These are phyloP conservation scores for Rhodosporidiobolus sp. DNA, from an alignment of 768 basidiomycete species.

Conservation along the genomic window DNA sequence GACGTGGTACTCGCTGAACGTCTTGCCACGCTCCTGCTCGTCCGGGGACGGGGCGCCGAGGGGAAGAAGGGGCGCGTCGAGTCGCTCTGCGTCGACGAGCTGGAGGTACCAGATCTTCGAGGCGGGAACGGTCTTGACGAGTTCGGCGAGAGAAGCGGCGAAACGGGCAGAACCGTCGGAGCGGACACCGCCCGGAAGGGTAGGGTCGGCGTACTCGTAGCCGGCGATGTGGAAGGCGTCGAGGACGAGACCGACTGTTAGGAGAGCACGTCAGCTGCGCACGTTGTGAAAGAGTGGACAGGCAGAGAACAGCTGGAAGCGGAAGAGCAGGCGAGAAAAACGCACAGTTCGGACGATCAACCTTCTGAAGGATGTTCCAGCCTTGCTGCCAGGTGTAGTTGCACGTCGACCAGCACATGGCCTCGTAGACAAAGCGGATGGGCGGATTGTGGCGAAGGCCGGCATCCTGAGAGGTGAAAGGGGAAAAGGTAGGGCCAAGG, in stretches of 20 bases:
- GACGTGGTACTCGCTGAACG: constrained; percentile 22
- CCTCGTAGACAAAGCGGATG: constrained; percentile 29
- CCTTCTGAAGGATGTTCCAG: constrained; percentile 4
- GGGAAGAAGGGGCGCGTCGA: constrained; percentile 11
- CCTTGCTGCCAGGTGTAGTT: constrained; percentile 12
- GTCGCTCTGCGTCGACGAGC: constrained; percentile 28
- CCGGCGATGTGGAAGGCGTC: constrained; percentile 31
- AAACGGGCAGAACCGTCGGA: constrained; percentile 13
- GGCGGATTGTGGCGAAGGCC: constrained; percentile 15
- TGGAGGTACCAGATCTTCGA: constrained; percentile 24
- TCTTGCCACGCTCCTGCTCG: neutral
- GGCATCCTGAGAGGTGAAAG: constrained; percentile 18
- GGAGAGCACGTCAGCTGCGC: neutral
- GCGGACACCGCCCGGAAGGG: constrained; percentile 9
- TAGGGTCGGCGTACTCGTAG: constrained; percentile 32
- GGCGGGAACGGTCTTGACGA: constrained; percentile 2
- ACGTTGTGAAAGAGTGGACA: neutral
- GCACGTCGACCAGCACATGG: constrained; percentile 24
- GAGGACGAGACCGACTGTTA: constrained; percentile 1
- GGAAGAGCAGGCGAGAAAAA: neutral
- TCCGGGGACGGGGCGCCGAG: neutral
- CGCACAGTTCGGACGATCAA: constrained; percentile 31
- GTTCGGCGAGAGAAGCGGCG: constrained; percentile 13
- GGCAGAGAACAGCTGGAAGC: neutral
- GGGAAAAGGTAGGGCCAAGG: neutral